Conservation (phyloP, 768 basidiomycete species). For the Suillus tomentosus region DNA sequence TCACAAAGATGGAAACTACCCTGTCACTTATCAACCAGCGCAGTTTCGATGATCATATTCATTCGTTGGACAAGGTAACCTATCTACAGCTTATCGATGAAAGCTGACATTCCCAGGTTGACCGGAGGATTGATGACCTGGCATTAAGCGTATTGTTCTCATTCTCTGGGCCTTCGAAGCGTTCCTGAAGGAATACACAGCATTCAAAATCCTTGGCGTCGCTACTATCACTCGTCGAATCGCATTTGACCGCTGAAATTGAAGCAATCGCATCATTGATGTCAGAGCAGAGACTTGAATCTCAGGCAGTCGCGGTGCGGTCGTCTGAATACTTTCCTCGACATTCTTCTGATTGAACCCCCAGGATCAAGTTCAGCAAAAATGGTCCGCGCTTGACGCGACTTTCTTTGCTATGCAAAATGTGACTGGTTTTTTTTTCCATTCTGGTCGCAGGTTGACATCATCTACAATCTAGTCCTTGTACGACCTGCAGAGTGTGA, state of each 20-base stretch:
- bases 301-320: slow-evolving; percentile 22
- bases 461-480: slow-evolving; percentile 10
- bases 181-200: slow-evolving; percentile 17
- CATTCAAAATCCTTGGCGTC: slow-evolving; percentile 31
- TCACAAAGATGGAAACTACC: slow-evolving; percentile 22
- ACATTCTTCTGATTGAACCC: slow-evolving; percentile 14
- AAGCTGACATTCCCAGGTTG: slow-evolving; percentile 25
- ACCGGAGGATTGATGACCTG: slow-evolving; percentile 25
- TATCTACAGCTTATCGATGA: not conserved
- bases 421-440: slow-evolving; percentile 20
- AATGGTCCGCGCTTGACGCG: slow-evolving; percentile 27
- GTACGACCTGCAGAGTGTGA: slow-evolving; percentile 2
- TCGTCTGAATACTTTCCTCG: slow-evolving; percentile 4
- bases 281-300: slow-evolving; percentile 2
- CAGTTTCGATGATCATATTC: slow-evolving; percentile 22
- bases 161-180: slow-evolving; percentile 5
- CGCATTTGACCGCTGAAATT: slow-evolving; percentile 1
- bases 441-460: slow-evolving; percentile 24
- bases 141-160: slow-evolving; percentile 25
- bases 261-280: not conserved
- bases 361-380: slow-evolving; percentile 34
- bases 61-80: slow-evolving; percentile 27
- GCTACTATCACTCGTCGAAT: slow-evolving; percentile 6
- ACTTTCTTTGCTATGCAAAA: slow-evolving; percentile 32
- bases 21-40: slow-evolving; percentile 25